A percentile compares a stretch with the other conserved stretches of the same genome.
Evolutionary conservation across 1,139 yeast species (phyloP).

Genomic region (Insectozyma bohioensis): DNA sequence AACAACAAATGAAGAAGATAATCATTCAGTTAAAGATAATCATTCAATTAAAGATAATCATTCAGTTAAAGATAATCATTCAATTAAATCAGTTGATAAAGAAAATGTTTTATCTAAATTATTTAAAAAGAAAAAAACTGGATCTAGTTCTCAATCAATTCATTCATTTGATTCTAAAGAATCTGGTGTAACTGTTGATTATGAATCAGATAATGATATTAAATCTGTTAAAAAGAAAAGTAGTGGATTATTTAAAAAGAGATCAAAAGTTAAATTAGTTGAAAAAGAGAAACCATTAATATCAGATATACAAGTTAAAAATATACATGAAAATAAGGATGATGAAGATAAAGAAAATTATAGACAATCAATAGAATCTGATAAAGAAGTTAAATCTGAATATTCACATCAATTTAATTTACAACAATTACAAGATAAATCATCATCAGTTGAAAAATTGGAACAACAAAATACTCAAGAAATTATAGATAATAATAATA

Average conservation of each 20-base stretch:
- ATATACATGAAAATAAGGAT: conserved; percentile 3
- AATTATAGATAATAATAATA: neutral
- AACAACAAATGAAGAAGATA: conserved; percentile 1
- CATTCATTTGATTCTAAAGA: conserved; percentile 14
- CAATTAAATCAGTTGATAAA: conserved; percentile 21
- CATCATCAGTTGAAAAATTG: no score
- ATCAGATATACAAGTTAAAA: neutral
- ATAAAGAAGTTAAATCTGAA: neutral
- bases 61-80: conserved; percentile 6
- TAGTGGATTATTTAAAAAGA: conserved; percentile 13
- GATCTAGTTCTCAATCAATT: conserved; percentile 7
- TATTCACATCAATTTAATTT: conserved; percentile 1
- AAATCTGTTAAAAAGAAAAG: conserved; percentile 22
- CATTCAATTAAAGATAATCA: no score
- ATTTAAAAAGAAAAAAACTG: conserved; percentile 39
- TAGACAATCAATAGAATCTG: conserved; percentile 5
- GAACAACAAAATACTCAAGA: no score
- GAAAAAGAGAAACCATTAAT: conserved; percentile 9
- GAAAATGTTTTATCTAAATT: conserved; percentile 46
- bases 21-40: no score
- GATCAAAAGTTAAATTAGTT: conserved; percentile 12
- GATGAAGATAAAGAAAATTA: conserved; percentile 13
- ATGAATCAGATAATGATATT: conserved; percentile 27
- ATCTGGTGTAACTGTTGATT: conserved; percentile 28
- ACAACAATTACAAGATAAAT: neutral